Conservation (phyloP, 495 filamentous ascomycete species). For the Acidomyces sp. region DNA sequence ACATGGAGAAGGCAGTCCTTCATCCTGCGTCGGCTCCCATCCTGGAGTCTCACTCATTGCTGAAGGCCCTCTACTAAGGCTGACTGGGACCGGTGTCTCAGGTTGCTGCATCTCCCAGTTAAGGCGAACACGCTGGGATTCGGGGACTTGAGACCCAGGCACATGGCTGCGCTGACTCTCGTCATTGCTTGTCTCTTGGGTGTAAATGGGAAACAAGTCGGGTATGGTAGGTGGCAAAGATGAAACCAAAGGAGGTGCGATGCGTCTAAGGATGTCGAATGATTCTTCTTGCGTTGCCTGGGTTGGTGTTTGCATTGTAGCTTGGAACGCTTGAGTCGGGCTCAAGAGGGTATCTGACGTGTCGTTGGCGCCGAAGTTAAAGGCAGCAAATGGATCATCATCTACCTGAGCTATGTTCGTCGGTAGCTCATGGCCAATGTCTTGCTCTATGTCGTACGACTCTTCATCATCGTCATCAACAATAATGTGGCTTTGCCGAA, state of each 20-base stretch:
- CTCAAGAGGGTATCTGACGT: constrained; percentile 37
- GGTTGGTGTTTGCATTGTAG: constrained; percentile 57
- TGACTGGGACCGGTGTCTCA: constrained; percentile 10
- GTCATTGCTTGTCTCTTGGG: constrained; percentile 31
- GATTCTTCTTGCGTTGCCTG: constrained; percentile 29
- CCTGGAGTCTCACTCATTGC: constrained; percentile 15
- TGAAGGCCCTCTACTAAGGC: constrained; percentile 5
- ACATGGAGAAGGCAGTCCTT: constrained; percentile 15
- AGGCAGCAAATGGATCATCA: constrained; percentile 27
- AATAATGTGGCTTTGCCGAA: constrained; percentile 11
- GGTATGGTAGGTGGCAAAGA: constrained; percentile 4
- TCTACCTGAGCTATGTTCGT: constrained; percentile 1
- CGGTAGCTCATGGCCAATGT: not conserved
- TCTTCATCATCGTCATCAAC: constrained; percentile 22
- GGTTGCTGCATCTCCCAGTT: constrained; percentile 13
- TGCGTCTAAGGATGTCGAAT: constrained; percentile 35
- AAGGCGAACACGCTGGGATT: constrained; percentile 16
- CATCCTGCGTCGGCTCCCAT: constrained; percentile 20
- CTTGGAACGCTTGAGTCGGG: constrained; percentile 84
- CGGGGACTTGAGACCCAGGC: constrained; percentile 47
- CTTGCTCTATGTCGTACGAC: not conserved
- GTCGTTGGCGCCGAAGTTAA: constrained; percentile 23
- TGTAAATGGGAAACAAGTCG: constrained; percentile 7
- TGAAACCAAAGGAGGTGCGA: constrained; percentile 39
- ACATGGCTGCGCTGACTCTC: constrained; percentile 39